Evolutionary conservation across 257 asterid species (phyloP), one percentile per base, ranked within the genome.

Genomic region (Prunella vulgaris): DNA sequence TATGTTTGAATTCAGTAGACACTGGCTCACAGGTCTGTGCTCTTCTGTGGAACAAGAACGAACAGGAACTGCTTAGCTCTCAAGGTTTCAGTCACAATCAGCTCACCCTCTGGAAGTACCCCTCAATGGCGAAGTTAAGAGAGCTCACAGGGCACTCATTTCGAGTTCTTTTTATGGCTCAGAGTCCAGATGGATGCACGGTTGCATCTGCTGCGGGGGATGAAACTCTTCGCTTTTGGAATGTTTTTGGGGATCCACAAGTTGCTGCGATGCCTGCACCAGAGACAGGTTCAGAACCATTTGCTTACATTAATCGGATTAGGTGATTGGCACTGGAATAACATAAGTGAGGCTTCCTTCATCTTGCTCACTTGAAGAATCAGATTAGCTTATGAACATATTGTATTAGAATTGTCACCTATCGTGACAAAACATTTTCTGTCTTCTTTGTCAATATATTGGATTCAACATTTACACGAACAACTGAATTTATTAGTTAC

Each of bases 341-440:
- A 30, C 33, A 1, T 4, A 4, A 1, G 38, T 33, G 1, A 33
- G 52, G 5, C 20, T 5, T 44, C 52, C 52, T 44, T 44, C 18
- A 44, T 44, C 20, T 14, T 44, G n/a, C 20, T 4, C n/a, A 14
- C 18, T 44, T 13, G 20, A 44, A 44, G 52, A 44, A 44, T 44
- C 5, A 44, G n/a, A 14, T 20, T 44, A 44, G 52, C 14, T 14
- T 4, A 44, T 14, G 20, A 42, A 42, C 51, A 42, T 42, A 42
- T 42, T 42, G 51, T 42, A 14, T 42, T 13, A 42, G 17, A 5
- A 3, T 42, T 3, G 13, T 42, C 51, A 42, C 51, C 51, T 42
- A 42, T 14, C 51, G 51, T 42, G 98, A 90, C 35, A n/a, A n/a
- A n/a, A n/a, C n/a, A n/a, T 30, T 30, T 30, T 30, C 4, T 30